A percentile compares a stretch with the other conserved stretches of the same genome.
These are phyloP conservation scores for Stagonosporopsis cucurbitacearum DNA, from an alignment of 2,329 filamentous ascomycete genomes.

Conservation along the genomic window DNA sequence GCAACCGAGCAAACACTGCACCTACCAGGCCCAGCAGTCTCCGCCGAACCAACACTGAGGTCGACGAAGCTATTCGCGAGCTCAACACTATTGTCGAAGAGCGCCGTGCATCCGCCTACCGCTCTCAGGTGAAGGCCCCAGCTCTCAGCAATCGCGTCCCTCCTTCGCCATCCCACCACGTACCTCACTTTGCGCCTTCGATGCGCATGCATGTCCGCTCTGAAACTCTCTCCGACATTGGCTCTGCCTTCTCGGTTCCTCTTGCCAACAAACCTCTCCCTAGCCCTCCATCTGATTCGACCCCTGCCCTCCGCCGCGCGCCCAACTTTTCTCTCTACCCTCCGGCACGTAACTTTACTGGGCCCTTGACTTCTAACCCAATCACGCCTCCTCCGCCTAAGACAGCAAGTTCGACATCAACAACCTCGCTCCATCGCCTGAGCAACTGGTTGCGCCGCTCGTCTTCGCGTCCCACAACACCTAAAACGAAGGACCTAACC, in stretches of 20 bases:
- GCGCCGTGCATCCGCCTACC: slow-evolving; percentile 49
- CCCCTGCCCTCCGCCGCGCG: slow-evolving; percentile 20
- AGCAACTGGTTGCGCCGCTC: slow-evolving; percentile 48
- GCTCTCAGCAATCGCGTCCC: slow-evolving; percentile 37
- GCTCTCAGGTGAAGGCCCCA: slow-evolving; percentile 37
- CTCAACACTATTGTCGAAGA: slow-evolving; percentile 59
- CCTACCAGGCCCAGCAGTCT: slow-evolving; percentile 46
- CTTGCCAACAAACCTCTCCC: slow-evolving; percentile 38
- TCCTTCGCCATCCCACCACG: slow-evolving; percentile 49
- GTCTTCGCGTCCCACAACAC: slow-evolving; percentile 31
- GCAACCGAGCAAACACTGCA: slow-evolving; percentile 45
- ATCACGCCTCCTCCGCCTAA: slow-evolving; percentile 43
- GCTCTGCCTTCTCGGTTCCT: slow-evolving; percentile 55
- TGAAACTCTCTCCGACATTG: slow-evolving; percentile 57
- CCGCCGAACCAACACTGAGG: slow-evolving; percentile 46
- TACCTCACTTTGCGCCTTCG: slow-evolving; percentile 55
- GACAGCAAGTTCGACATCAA: slow-evolving; percentile 34
- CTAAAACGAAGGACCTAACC: slow-evolving; percentile 22
- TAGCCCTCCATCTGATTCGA: slow-evolving; percentile 19
- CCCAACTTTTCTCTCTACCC: slow-evolving; percentile 37
- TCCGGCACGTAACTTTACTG: slow-evolving; percentile 28
- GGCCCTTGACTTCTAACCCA: slow-evolving; percentile 45
- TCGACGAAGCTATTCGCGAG: slow-evolving; percentile 56
- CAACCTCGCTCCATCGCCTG: slow-evolving; percentile 42
- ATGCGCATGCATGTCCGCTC: slow-evolving; percentile 55